Conservation (phyloP, 306 rosid genomes). For the Rosa chinensis region DNA sequence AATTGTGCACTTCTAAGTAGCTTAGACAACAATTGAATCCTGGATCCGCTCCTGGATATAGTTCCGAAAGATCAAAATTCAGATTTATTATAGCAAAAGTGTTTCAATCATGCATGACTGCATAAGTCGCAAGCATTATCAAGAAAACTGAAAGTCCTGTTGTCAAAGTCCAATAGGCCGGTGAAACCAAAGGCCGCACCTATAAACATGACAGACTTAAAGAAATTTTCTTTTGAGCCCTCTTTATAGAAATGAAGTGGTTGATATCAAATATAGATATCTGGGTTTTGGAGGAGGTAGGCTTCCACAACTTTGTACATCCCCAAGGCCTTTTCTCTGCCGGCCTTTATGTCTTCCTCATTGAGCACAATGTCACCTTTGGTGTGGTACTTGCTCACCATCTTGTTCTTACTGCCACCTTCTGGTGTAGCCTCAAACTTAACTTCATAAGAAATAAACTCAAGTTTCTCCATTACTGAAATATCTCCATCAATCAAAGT, state of each 20-base stretch:
- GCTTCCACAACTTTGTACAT: slow-evolving; percentile 40
- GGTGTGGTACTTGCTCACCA: slow-evolving; percentile 35
- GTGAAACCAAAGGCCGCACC: not conserved
- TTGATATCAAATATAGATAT: slow-evolving; percentile 29
- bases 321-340: slow-evolving; percentile 35
- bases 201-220: not conserved
- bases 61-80: not conserved
- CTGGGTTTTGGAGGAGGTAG: slow-evolving; percentile 40
- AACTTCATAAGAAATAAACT: slow-evolving; percentile 31
- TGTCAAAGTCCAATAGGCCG: not conserved
- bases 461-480: slow-evolving; percentile 35
- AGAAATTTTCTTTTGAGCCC: not conserved
- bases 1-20: no score
- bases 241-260: no score
- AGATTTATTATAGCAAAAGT: not conserved
- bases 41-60: no score
- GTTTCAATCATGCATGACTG: not conserved
- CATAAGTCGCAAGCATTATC: not conserved
- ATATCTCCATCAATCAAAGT: slow-evolving; percentile 19
- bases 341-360: slow-evolving; percentile 42
- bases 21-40: no score
- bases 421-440: slow-evolving; percentile 39
- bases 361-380: slow-evolving; percentile 36
- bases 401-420: slow-evolving; percentile 39
- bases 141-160: not conserved